Conservation (phyloP, 2,329 filamentous ascomycete genomes). For the Colletotrichum musae region DNA sequence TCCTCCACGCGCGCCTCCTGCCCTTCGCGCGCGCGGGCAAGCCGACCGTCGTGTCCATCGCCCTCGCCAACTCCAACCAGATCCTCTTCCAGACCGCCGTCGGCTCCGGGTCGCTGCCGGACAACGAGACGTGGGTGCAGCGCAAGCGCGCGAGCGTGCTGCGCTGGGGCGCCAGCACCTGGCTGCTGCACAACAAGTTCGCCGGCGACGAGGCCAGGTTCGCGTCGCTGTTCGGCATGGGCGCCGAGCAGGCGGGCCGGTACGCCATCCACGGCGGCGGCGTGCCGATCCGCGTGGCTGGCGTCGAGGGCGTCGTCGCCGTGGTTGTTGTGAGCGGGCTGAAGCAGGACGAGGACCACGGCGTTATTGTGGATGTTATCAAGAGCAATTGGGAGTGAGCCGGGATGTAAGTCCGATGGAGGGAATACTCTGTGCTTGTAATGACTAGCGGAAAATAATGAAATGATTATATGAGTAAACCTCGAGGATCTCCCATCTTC, state of each 20-base stretch:
- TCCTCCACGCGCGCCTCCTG: slow-evolving; percentile 74
- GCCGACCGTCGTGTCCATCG: slow-evolving; percentile 75
- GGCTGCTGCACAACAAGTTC: slow-evolving; percentile 80
- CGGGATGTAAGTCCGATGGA: no score
- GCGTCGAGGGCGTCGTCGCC: slow-evolving; percentile 82
- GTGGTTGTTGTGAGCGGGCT: slow-evolving; percentile 83
- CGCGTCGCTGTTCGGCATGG: slow-evolving; percentile 74
- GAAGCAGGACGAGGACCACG: slow-evolving; percentile 84
- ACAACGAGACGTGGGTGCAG: slow-evolving; percentile 79
- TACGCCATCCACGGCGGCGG: slow-evolving; percentile 87
- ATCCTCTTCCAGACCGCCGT: slow-evolving; percentile 80
- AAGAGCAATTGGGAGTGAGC: slow-evolving; percentile 61
- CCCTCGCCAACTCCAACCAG: slow-evolving; percentile 69
- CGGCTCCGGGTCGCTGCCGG: slow-evolving; percentile 76
- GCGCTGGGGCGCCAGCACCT: slow-evolving; percentile 78
- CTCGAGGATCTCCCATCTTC: no score
- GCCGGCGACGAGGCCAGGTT: slow-evolving; percentile 75
- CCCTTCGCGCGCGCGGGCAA: slow-evolving; percentile 55
- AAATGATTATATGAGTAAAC: no score
- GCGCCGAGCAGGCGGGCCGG: slow-evolving; percentile 66
- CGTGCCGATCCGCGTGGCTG: slow-evolving; percentile 78
- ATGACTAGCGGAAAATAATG: no score
- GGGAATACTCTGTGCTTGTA: no score
- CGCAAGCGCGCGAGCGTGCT: slow-evolving; percentile 81
- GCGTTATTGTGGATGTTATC: slow-evolving; percentile 79